These are phyloP conservation scores for Osmanthus fragrans DNA, from an alignment of 257 asterid genomes.

Conservation along the genomic window DNA sequence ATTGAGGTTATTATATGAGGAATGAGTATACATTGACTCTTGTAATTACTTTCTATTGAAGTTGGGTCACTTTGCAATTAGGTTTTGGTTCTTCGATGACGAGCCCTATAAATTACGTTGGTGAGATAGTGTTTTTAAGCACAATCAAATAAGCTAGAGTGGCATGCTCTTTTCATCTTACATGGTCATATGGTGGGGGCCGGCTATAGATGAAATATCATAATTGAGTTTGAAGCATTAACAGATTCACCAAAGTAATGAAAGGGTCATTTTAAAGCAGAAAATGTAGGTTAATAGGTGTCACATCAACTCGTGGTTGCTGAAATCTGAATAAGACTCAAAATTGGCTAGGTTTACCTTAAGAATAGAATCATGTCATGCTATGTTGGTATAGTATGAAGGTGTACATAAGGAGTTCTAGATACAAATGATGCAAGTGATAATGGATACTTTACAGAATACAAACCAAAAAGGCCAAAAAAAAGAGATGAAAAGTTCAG, in stretches of 20 bases:
- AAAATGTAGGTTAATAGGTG: neutral
- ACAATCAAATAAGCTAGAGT: neutral
- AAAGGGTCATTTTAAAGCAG: neutral
- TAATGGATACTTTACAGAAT: neutral
- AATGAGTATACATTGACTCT: conserved; percentile 1
- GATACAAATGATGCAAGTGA: neutral
- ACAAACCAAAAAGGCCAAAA: neutral
- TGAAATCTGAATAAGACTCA: neutral
- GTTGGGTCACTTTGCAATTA: conserved; percentile 18
- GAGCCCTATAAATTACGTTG: neutral
- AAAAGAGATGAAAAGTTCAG: neutral
- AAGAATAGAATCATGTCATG: neutral
- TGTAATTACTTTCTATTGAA: neutral
- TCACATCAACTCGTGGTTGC: neutral
- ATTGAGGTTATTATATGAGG: neutral
- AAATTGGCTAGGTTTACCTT: neutral
- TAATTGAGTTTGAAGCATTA: neutral
- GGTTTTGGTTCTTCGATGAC: conserved; percentile 21
- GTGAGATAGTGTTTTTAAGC: neutral
- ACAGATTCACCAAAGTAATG: neutral
- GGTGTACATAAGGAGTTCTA: neutral
- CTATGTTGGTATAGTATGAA: neutral
- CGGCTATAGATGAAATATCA: neutral
- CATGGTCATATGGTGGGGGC: neutral
- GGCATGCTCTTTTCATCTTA: too few relatives aligned